phyloP scores from a whole-genome alignment of 176 grass and related monocot species.

The Oryza punctata region DNA sequence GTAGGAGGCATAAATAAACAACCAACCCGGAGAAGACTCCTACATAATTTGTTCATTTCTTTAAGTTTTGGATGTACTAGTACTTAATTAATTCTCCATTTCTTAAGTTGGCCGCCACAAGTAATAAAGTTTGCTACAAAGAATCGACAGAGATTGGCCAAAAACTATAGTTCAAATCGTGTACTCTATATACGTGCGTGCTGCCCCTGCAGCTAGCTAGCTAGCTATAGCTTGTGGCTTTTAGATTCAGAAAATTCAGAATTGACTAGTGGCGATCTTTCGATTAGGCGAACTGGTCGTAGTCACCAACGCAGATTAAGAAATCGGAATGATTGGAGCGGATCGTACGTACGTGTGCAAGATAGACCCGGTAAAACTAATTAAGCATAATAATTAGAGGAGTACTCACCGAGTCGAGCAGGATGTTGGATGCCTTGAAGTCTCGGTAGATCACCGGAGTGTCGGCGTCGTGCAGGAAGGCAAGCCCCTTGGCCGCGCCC shows the following conservation, averaged over 20 bases:
- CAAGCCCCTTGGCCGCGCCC: slow-evolving; percentile 81
- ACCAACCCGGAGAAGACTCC: not conserved
- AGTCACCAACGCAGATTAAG: not conserved
- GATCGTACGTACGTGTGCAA: not conserved
- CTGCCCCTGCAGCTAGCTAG: not conserved
- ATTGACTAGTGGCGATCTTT: not conserved
- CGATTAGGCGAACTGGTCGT: slow-evolving; percentile 1
- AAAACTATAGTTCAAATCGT: not conserved
- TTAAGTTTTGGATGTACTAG: not conserved
- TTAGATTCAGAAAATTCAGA: not conserved
- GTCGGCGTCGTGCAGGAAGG: slow-evolving; percentile 87
- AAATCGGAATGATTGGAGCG: not conserved
- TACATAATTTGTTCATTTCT: not conserved
- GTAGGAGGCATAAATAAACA: slow-evolving; percentile 14
- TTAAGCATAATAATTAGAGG: not conserved
- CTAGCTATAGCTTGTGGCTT: not conserved
- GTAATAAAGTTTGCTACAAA: not conserved
- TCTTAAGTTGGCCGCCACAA: not conserved
- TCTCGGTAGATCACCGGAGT: slow-evolving; percentile 91
- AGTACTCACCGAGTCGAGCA: slow-evolving; percentile 69
- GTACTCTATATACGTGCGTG: slow-evolving; percentile 4
- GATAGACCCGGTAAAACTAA: slow-evolving; percentile 9
- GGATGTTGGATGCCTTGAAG: slow-evolving; percentile 97
- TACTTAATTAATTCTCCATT: not conserved
- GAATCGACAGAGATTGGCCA: slow-evolving; percentile 5